Evolutionary conservation across 768 basidiomycete genomes (phyloP).

Genomic region (Russula dissimulans): DNA sequence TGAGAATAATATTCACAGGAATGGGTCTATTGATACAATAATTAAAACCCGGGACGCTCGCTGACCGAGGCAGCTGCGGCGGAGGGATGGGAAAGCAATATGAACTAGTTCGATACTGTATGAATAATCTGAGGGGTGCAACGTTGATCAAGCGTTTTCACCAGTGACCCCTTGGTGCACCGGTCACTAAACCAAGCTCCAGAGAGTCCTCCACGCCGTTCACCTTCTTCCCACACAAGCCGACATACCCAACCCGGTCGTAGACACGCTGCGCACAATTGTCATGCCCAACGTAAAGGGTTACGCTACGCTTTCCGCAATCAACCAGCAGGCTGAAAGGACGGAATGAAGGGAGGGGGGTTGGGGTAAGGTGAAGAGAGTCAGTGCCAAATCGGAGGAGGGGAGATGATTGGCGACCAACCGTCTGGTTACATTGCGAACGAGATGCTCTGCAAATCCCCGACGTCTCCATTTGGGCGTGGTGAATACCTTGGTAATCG

Average conservation of each 20-base stretch:
- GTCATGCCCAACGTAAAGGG: conserved; percentile 45
- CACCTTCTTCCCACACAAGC: conserved; percentile 32
- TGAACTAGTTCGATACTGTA: background rate
- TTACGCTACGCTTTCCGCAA: conserved; percentile 38
- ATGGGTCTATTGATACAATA: conserved; percentile 12
- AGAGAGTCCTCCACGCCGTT: conserved; percentile 40
- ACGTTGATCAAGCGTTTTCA: conserved; percentile 21
- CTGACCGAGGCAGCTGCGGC: background rate
- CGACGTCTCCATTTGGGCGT: conserved; percentile 34
- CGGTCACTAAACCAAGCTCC: conserved; percentile 43
- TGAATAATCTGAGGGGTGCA: background rate
- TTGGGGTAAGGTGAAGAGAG: background rate
- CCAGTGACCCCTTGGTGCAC: conserved; percentile 45
- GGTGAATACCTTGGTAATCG: conserved; percentile 53
- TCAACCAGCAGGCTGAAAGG: conserved; percentile 33
- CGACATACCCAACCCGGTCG: conserved; percentile 43
- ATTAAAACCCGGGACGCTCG: background rate
- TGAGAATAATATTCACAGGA: background rate
- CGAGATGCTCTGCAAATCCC: conserved; percentile 45
- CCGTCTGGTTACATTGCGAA: conserved; percentile 38
- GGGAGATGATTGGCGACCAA: conserved; percentile 23
- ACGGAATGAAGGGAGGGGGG: background rate
- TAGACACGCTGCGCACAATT: conserved; percentile 46
- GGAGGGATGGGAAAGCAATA: background rate
- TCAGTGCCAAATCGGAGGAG: conserved; percentile 11